Conservation (phyloP, 371 early-diverging fungal species). For the Mucor saturninus region DNA sequence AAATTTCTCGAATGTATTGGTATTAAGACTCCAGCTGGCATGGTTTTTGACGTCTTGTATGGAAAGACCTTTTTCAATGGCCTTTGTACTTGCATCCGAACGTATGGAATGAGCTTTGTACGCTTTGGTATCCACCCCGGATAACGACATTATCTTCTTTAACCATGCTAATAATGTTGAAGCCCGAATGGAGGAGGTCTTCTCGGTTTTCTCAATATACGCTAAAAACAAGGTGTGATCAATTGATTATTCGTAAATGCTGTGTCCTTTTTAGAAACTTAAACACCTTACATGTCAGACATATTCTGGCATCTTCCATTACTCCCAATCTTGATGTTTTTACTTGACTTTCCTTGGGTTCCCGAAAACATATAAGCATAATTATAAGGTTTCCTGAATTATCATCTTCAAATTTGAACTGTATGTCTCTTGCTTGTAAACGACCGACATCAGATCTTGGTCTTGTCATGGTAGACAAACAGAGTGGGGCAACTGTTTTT, state of each 20-base stretch:
- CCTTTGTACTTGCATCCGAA: slow-evolving; percentile 16
- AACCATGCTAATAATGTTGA: slow-evolving; percentile 9
- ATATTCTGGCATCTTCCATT: too few relatives aligned
- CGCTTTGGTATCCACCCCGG: slow-evolving; percentile 6
- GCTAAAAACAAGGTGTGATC: slow-evolving; percentile 6
- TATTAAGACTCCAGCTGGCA: slow-evolving; percentile 12
- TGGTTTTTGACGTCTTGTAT: slow-evolving; percentile 10
- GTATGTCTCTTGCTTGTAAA: background rate
- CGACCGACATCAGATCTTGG: slow-evolving; percentile 12
- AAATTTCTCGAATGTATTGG: slow-evolving; percentile 11
- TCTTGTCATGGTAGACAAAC: slow-evolving; percentile 15
- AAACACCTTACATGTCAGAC: too few relatives aligned
- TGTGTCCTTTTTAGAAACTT: background rate
- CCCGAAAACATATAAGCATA: too few relatives aligned
- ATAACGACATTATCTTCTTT: background rate
- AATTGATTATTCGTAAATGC: background rate
- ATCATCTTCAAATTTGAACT: too few relatives aligned
- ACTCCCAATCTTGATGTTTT: too few relatives aligned
- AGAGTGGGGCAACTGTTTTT: slow-evolving; percentile 2
- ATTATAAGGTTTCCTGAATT: too few relatives aligned
- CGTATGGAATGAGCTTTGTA: slow-evolving; percentile 3
- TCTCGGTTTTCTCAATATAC: background rate
- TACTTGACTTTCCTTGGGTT: too few relatives aligned
- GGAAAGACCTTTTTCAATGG: background rate
- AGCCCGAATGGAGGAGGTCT: background rate